Percentiles rank a stretch among this genome's conserved stretches.
Evolutionary conservation across 148 eudicot genomes (phyloP).

Genomic region (Chenopodium quinoa): DNA sequence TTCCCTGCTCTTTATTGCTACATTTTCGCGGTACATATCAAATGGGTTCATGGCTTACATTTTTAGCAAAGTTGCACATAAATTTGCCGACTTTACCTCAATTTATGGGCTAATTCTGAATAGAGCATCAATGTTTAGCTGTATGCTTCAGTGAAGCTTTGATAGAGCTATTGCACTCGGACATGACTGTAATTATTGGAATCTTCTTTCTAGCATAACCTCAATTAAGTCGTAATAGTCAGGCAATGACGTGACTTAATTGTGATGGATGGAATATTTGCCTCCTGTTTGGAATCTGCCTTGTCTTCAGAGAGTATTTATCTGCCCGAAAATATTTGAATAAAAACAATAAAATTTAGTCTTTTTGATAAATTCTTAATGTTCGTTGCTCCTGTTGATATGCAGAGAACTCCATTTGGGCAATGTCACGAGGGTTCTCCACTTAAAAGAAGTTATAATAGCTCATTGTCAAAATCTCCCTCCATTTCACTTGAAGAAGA

Average conservation of each 20-base stretch:
- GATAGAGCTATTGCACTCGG: background rate
- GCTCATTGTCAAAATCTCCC: slow-evolving; percentile 29
- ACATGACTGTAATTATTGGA: background rate
- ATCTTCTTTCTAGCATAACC: background rate
- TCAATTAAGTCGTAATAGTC: background rate
- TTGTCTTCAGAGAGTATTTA: too few relatives aligned
- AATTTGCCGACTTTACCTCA: background rate
- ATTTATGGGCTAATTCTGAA: background rate
- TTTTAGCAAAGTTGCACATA: background rate
- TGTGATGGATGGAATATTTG: too few relatives aligned
- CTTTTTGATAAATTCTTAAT: background rate
- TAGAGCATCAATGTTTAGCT: background rate
- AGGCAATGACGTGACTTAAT: too few relatives aligned
- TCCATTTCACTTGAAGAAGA: slow-evolving; percentile 40
- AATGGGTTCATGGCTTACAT: too few relatives aligned
- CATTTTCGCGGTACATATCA: background rate
- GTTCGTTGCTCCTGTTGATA: slow-evolving; percentile 23
- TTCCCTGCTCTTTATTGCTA: background rate
- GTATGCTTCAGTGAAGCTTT: background rate
- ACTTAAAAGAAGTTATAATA: slow-evolving; percentile 21
- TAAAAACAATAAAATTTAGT: background rate
- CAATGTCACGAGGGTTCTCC: slow-evolving; percentile 32
- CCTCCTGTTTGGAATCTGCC: too few relatives aligned
- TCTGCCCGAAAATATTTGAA: background rate
- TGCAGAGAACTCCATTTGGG: slow-evolving; percentile 17